Base-by-base conservation (phyloP, 2,329 filamentous ascomycete genomes). In the Nectriaceae sp. region DNA sequence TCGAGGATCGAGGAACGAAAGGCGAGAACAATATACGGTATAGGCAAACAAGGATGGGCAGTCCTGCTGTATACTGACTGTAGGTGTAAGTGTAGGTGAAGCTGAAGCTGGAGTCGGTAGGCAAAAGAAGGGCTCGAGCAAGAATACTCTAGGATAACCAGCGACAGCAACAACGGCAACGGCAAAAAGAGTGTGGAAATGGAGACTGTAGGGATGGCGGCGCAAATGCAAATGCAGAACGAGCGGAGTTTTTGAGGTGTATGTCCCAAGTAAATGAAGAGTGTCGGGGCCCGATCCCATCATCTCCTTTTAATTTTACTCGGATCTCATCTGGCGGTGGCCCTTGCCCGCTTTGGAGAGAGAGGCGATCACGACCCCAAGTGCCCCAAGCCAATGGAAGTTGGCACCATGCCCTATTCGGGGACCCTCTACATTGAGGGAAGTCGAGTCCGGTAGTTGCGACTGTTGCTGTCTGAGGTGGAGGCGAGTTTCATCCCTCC, bases 121-220 rank as follows among this genome's bases (percentile, higher is more conserved):
- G n/a, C n/a, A 49, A 62, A 61, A 60, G 59, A 62, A 58, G 45
- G 60, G 52, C 62, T 52, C 52, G 59, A 62, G 59, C 53, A 44
- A 57, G 40, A 31, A 31, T 31, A 31, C 26, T 31, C 26, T 8
- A 31, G 26, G 26, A 31, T 8, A 8, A 15, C 8, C 26, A 31
- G 40, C 46, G 47, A 52, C 46, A 45, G 54, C 45, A 54, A 54
- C 33, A 40, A 54, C 20, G 48, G 49, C 40, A 40, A 15, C 26
- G 26, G 26, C 26, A 46, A 44, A 44, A 18, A 24, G 37, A 43
- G 5, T 21, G 19, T 8, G 5, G 38, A 8, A 35, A 36, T 8
- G 16, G 41, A 21, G 41, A 43, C 11, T 37, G 16, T 31, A 16
- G 18, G 33, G 33, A 11, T 6, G 33, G 10, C 16, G 33, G 16